Evolutionary conservation across 208 protist species (phyloP), one percentile per base, ranked within the genome.

Genomic region (Phytomonas sp.): DNA sequence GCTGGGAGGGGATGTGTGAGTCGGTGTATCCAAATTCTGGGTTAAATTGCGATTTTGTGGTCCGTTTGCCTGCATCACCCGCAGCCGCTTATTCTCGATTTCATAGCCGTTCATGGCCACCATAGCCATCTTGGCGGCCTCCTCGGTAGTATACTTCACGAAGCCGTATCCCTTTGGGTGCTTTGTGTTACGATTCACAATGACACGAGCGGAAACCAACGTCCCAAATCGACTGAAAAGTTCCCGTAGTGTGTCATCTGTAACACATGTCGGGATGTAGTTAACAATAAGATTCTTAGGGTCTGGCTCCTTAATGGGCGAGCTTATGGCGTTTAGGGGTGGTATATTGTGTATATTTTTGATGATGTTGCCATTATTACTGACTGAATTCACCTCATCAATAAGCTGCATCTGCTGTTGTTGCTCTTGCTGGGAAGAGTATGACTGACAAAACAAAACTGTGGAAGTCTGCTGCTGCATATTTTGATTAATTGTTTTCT

Each of bases 151-250:
- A 67, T 85, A 94, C 66, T 86, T 86, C 29, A 94, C 89, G 63
- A 97, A 97, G 45, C 89, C 89, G 78, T 97, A 97, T 31, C 92
- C 92, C 14, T 85, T 84, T 63, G 86, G 92, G 77, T 93, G 80
- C 2, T 77, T 74, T 0, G 87, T 93, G 29, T 81, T 82, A 63
- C 83, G 86, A 74, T 97, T 90, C 75, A 87, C 91, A 19, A 95
- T 93, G 52, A 97, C 91, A 70, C 94, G 91, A 32, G 93, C 85
- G 37, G 78, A 85, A 62, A 93, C 84, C 61, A 97, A 88, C n/a
- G 80, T 86, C 14, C 92, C 92, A 52, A 91, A 95, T 71, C 89
- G 84, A 4, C 70, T 72, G 68, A 97, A 97, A 32, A 94, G 81
- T 52, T 91, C 71, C 34, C 32, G 80, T 16, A 93, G 74, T 67